Evolutionary conservation across 2,329 filamentous ascomycete genomes (phyloP).

Genomic region (Pseudogymnoascus sp.): DNA sequence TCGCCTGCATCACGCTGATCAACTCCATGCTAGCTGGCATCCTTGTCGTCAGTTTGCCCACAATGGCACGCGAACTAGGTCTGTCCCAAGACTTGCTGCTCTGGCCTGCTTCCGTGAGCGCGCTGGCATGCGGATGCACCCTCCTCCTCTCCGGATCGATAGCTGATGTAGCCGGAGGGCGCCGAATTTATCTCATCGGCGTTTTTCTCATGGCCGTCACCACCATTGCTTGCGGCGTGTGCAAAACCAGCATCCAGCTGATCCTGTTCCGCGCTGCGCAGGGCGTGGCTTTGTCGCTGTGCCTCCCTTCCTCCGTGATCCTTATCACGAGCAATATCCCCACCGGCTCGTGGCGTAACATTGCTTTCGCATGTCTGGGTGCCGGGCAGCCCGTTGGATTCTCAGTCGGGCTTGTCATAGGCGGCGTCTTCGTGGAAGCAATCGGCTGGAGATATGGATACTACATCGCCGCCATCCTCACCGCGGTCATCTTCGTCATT

Average conservation of each 20-base stretch:
- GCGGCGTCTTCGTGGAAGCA: slow-evolving; percentile 40
- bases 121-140: slow-evolving; percentile 38
- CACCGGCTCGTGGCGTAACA: slow-evolving; percentile 40
- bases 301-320: slow-evolving; percentile 41
- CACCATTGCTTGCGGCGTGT: slow-evolving; percentile 38
- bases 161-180: slow-evolving; percentile 41
- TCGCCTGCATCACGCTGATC: slow-evolving; percentile 24
- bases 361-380: slow-evolving; percentile 45
- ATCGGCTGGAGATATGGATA: slow-evolving; percentile 48
- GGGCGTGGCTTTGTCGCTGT: slow-evolving; percentile 40
- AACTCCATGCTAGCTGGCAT: slow-evolving; percentile 29
- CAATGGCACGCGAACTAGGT: slow-evolving; percentile 33
- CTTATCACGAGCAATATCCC: slow-evolving; percentile 42
- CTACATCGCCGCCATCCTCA: slow-evolving; percentile 38
- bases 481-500: slow-evolving; percentile 17
- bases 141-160: slow-evolving; percentile 43
- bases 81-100: slow-evolving; percentile 21
- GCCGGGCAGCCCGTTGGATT: slow-evolving; percentile 45
- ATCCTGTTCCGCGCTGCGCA: slow-evolving; percentile 41
- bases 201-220: slow-evolving; percentile 37
- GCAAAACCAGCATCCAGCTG: slow-evolving; percentile 35
- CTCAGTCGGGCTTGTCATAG: slow-evolving; percentile 42
- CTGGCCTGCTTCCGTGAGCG: slow-evolving; percentile 29
- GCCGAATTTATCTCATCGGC: slow-evolving; percentile 39
- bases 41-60: slow-evolving; percentile 35